Base-by-base conservation (phyloP, 2,329 filamentous ascomycete genomes). In the Neoarthrinium moseri region DNA sequence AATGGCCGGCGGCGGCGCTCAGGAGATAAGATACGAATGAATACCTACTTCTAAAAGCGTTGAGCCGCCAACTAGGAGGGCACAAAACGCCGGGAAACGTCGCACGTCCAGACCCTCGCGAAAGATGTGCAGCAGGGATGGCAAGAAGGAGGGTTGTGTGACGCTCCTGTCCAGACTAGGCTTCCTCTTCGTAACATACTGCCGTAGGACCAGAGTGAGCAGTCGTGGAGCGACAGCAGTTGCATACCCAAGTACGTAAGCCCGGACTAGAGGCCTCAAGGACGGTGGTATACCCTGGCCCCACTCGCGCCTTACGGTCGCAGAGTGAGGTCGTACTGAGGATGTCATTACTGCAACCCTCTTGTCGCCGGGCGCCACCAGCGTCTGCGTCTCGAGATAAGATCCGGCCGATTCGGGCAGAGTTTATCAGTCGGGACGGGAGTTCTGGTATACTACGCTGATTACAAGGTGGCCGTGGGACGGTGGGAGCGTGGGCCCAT, bases 71-170 rank as follows among this genome's bases (percentile, higher is more conserved):
- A 80, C 75, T 8, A 85, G 64, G 6, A 73, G 68, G 6, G 80
- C 81, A 59, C 81, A 85, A 58, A 85, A 85, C 4, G 80, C 71
- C 34, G 82, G 80, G 56, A 85, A 85, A 7, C 80, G 71, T 49
- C 75, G 74, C 45, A 68, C 65, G 35, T 80, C 77, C 13, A 84
- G 63, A 3, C 78, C 80, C 6, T 71, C 70, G 32, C 64, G 65
- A 26, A 84, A 58, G 46, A 81, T 74, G 34, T 58, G 66, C 44
- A 43, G 59, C 56, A 68, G 57, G 39, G 61, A 67, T 52, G 53
- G 58, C 51, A 55, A 40, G 45, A 66, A 58, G 39, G 60, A 20
- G 41, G 45, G 29, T 15, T 52, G 10, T 52, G 49, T 38, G 57
- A 52, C 47, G 47, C 45, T 20, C 33, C 33, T 18, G 33, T 17